Evolutionary conservation across 2,329 filamentous ascomycete species (phyloP), one percentile per base, ranked within the genome.

Genomic region (Raffaelea arxii): DNA sequence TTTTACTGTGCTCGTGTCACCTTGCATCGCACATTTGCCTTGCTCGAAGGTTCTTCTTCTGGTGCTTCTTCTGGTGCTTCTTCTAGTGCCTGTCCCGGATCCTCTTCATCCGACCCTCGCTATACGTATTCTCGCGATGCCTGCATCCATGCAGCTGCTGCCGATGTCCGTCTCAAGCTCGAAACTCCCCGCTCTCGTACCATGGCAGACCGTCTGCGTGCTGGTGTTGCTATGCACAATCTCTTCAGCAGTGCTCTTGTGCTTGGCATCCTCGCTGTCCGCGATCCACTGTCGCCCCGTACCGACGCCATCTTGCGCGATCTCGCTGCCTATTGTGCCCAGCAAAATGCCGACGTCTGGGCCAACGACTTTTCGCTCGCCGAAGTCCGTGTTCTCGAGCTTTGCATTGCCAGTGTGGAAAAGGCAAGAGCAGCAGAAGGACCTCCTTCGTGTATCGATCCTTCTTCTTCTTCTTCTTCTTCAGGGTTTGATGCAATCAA

Each of bases 211-310:
- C 27, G 27, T 16, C 27, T 30, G 9, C 27, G 27, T 9, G 27
- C 27, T 16, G 16, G 59, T 5, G 47, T 65, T 0, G 63, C 60
- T 2, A 58, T 63, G 25, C 64, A 64, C 27, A 62, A 66, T 32
- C 58, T 68, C 6, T 68, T 67, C 55, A 68, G 68, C 49, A 66
- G 65, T 47, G 66, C 65, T 2, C 49, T 69, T 24, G 63, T 65
- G 3, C 52, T 65, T 2, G 63, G 63, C 6, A 58, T 65, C 32
- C 59, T 65, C 41, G 60, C 58, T 4, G 58, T 65, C 19, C 59
- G 59, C 3, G 50, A 67, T 27, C 64, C 63, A 4, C 51, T 30
- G 56, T 55, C 57, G 4, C 45, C 53, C 5, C 51, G 56, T 6
- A 56, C 61, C 5, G 52, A 56, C 22, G 27, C 9, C 27, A 9